Percentiles rank a stretch among this genome's conserved stretches.
Evolutionary conservation across 2,329 filamentous ascomycete species (phyloP).

Genomic region (Fusarium lyarnte): DNA sequence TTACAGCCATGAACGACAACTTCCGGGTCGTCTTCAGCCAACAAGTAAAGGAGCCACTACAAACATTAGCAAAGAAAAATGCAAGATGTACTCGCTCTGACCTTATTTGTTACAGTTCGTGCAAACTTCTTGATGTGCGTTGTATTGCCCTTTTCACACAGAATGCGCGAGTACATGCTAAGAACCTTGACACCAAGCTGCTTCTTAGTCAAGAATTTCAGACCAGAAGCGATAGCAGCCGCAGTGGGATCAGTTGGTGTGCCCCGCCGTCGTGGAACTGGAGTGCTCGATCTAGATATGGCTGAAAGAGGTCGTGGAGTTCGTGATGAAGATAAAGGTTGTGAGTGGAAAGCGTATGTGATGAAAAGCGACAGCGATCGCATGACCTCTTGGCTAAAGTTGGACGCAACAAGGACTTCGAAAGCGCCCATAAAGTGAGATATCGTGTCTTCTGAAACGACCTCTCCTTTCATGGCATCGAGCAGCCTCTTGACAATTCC

Average conservation of each 20-base stretch:
- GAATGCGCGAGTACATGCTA: constrained; percentile 77
- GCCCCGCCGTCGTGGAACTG: constrained; percentile 48
- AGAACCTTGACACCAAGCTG: constrained; percentile 80
- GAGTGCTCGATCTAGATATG: constrained; percentile 53
- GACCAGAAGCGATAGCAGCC: constrained; percentile 42
- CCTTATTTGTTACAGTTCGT: constrained; percentile 94
- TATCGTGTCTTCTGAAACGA: constrained; percentile 76
- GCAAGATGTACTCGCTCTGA: constrained; percentile 47
- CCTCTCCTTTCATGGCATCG: constrained; percentile 88
- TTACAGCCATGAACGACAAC: constrained; percentile 83
- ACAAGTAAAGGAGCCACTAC: constrained; percentile 89
- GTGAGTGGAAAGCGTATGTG: constrained; percentile 84
- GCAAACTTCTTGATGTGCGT: constrained; percentile 86
- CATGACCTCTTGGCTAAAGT: constrained; percentile 84
- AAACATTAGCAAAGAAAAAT: constrained; percentile 18
- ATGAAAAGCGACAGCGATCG: constrained; percentile 90
- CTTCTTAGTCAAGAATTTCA: constrained; percentile 65
- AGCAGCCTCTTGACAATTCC: constrained; percentile 90
- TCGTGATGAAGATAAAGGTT: constrained; percentile 58
- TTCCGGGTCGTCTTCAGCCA: constrained; percentile 86
- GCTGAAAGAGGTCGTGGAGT: constrained; percentile 59
- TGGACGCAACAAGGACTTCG: constrained; percentile 80
- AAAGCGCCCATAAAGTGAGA: constrained; percentile 82
- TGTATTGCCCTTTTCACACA: constrained; percentile 77
- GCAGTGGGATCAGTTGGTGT: constrained; percentile 50